Evolutionary conservation across 768 basidiomycete species (phyloP), one percentile per base, ranked within the genome.

Genomic region (Amanita rubescens): DNA sequence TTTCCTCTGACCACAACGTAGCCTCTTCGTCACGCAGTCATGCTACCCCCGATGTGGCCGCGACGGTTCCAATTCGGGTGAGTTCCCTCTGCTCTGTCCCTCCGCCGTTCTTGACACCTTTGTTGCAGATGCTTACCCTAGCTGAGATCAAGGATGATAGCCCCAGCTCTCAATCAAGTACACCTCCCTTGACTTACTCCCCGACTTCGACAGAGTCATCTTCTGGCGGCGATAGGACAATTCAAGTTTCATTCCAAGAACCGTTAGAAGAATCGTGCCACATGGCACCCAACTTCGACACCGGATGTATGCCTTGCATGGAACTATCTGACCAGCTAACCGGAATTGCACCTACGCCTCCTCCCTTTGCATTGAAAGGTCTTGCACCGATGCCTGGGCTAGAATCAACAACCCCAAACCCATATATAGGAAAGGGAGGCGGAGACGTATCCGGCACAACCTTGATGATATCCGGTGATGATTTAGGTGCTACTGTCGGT

Each of bases 131-230:
- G 34, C 52, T n/a, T 33, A 10, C 42, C 10, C 22, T 22, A 24
- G n/a, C 43, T 37, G 61, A 58, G 20, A 58, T 52, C 27, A 55
- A 60, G 39, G 63, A 62, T 43, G 61, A 62, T 22, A 71, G 62
- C 57, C 75, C 67, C 9, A 75, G 74, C 57, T 79, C 81, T 9
- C 67, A 75, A 24, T 53, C 52, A 44, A 53, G 52, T n/a, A 82
- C 80, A 0, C 82, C 82, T 0, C 69, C 72, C 17, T 76, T 85
- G 35, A 76, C 72, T 10, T 78, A 79, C 47, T 84, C 83, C 0
- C 83, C 83, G 0, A 75, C 80, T 1, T 76, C 81, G 3, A 81
- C 80, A 1, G 81, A 80, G 53, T 82, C 78, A 0, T 74, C 73
- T 11, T 77, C 77, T 5, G 67, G 74, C 44, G 76, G 75, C 35